phyloP scores from a whole-genome alignment of 139 green algal species.

The Coelastrella sp. region DNA sequence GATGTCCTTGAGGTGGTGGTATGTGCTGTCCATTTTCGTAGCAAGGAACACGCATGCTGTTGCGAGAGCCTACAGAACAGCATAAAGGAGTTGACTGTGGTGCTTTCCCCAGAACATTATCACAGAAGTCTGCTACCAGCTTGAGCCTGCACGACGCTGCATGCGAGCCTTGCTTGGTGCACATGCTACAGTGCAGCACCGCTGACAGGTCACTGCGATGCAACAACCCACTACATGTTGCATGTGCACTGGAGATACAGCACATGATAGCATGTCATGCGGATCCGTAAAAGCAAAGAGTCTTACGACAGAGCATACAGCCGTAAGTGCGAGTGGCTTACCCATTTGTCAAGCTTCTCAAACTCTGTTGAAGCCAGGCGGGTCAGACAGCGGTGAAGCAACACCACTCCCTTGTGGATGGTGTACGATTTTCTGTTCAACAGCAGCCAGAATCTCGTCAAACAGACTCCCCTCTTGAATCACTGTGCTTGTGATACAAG shows the following conservation, averaged over 20 bases:
- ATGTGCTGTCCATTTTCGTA: constrained; percentile 30
- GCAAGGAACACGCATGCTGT: constrained; percentile 22
- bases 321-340: constrained; percentile 19
- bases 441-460: neutral
- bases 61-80: neutral
- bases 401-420: neutral
- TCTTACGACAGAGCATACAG: too few relatives aligned
- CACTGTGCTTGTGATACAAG: neutral
- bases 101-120: too few relatives aligned
- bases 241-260: too few relatives aligned
- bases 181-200: too few relatives aligned
- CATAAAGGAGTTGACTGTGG: neutral
- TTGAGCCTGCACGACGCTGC: too few relatives aligned
- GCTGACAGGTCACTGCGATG: too few relatives aligned
- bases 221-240: too few relatives aligned
- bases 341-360: constrained; percentile 24
- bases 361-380: neutral
- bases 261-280: too few relatives aligned
- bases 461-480: neutral
- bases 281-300: too few relatives aligned
- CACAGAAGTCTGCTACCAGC: too few relatives aligned
- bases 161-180: too few relatives aligned
- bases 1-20: constrained; percentile 12
- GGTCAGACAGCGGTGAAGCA: constrained; percentile 29
- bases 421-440: neutral